Evolutionary conservation across 345 rosid species (phyloP).

Genomic region (Salix purpurea): DNA sequence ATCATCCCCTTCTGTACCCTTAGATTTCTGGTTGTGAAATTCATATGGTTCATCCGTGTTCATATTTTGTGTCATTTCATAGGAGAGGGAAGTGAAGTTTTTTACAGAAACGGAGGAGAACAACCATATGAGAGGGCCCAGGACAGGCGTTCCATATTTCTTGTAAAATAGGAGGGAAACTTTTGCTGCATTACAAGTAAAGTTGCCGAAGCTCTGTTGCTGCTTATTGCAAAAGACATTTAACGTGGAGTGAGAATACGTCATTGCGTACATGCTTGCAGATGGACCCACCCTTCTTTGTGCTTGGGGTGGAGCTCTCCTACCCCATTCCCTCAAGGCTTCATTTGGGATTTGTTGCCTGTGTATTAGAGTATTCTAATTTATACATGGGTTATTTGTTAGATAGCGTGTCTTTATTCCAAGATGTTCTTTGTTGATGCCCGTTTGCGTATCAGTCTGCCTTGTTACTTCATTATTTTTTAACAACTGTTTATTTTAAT

Average conservation of each 20-base stretch:
- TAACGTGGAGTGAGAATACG: constrained; percentile 11
- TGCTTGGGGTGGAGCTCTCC: constrained; percentile 16
- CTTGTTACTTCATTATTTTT: not conserved
- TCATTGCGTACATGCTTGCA: constrained; percentile 13
- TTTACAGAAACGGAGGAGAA: constrained; percentile 99
- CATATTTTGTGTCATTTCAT: constrained; percentile 4
- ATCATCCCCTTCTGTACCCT: not conserved
- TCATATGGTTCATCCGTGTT: not conserved
- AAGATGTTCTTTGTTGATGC: not conserved
- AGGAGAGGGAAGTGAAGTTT: constrained; percentile 98
- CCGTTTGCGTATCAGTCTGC: not conserved
- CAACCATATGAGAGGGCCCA: constrained; percentile 99
- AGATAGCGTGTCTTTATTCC: constrained; percentile 2
- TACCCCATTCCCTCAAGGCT: constrained; percentile 13
- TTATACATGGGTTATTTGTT: constrained; percentile 6
- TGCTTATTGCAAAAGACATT: constrained; percentile 6
- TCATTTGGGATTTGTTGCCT: constrained; percentile 18
- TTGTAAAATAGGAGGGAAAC: constrained; percentile 37
- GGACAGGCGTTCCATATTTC: constrained; percentile 97
- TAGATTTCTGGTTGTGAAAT: not conserved
- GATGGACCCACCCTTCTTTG: constrained; percentile 16
- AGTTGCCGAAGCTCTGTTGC: constrained; percentile 15
- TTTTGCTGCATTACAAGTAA: constrained; percentile 19
- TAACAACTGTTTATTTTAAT: not conserved
- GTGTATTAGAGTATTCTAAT: constrained; percentile 18